Conservation (phyloP, 441 rosid genomes). For the Arabidopsis lyrata region DNA sequence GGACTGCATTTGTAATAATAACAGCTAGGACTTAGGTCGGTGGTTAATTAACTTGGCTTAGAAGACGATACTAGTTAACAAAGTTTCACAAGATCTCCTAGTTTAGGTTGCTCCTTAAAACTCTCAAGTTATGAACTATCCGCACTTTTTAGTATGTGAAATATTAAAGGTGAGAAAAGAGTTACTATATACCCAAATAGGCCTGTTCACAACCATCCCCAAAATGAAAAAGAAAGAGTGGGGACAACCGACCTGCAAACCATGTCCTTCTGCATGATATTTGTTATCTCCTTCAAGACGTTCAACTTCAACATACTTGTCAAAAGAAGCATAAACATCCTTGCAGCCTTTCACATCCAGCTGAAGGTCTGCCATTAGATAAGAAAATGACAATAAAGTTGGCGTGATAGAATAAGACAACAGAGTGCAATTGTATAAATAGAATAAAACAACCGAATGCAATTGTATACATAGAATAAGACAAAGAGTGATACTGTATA, state of each 20-base stretch:
- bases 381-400: slow-evolving; percentile 18
- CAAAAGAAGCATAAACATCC: slow-evolving; percentile 68
- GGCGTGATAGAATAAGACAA: slow-evolving; percentile 6
- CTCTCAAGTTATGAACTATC: slow-evolving; percentile 13
- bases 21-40: not conserved
- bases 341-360: slow-evolving; percentile 66
- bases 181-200: slow-evolving; percentile 33
- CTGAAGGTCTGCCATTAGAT: slow-evolving; percentile 55
- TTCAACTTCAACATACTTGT: slow-evolving; percentile 73
- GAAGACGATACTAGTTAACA: slow-evolving; percentile 4
- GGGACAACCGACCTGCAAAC: slow-evolving; percentile 55
- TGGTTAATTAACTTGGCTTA: slow-evolving; percentile 14
- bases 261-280: slow-evolving; percentile 65
- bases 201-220: slow-evolving; percentile 25
- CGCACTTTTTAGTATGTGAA: slow-evolving; percentile 6
- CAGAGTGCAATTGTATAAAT: not conserved
- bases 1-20: slow-evolving; percentile 11
- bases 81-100: slow-evolving; percentile 25
- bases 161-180: slow-evolving; percentile 14
- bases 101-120: not conserved
- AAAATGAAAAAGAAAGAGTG: slow-evolving; percentile 19
- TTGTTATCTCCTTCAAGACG: slow-evolving; percentile 68
- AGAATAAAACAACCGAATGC: not conserved
- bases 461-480: no score
- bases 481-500: not conserved